Evolutionary conservation across 1,284 basidiomycete species (phyloP), one percentile per base, ranked within the genome.

Genomic region (Cryptococcus amylolentus): DNA sequence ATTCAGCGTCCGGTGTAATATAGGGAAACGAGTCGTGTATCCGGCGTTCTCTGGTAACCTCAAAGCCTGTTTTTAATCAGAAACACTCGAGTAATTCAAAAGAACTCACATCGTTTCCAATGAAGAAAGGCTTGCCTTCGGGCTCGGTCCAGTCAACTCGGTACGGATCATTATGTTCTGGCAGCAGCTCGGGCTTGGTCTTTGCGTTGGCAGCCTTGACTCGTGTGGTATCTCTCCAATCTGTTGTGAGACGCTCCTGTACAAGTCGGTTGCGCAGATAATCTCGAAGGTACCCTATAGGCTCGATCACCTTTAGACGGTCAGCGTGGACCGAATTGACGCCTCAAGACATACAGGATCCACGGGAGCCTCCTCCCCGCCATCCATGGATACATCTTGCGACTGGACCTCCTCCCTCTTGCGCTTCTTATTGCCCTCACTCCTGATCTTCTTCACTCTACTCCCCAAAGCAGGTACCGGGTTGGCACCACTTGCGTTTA

Each of bases 261-360:
- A 87, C 82, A 88, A 95, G 91, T 54, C 89, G 80, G 55, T 89
- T 86, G 20, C 88, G 84, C 39, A 94, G 80, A 16, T 89, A 91
- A 26, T 84, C 79, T 10, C 84, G 82, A 35, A 92, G 84, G 16
- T 86, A 84, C 2, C 84, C 80, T 18, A 91, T 82, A 69, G 89
- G 91, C 27, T 82, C 80, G 57, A 89, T 86, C 58, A 88, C 86
- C 85, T 89, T 43, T 38, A 39, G 13, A 39, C 10, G 4, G 10
- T 39, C 48, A 6, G 20, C 7, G 6, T 23, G 23, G 23, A 18
- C 23, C 14, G 2, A 5, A 38, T 26, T 14, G n/a, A 53, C 8
- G 48, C 44, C n/a, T 9, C n/a, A 13, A n/a, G 26, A 60, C 66
- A 52, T 20, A 68, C 68, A 9, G 65, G 61, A 56, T 66, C 66